A percentile compares a stretch with the other conserved stretches of the same genome.
Evolutionary conservation across 768 basidiomycete genomes (phyloP).

Genomic region (Daedaleopsis sinensis): DNA sequence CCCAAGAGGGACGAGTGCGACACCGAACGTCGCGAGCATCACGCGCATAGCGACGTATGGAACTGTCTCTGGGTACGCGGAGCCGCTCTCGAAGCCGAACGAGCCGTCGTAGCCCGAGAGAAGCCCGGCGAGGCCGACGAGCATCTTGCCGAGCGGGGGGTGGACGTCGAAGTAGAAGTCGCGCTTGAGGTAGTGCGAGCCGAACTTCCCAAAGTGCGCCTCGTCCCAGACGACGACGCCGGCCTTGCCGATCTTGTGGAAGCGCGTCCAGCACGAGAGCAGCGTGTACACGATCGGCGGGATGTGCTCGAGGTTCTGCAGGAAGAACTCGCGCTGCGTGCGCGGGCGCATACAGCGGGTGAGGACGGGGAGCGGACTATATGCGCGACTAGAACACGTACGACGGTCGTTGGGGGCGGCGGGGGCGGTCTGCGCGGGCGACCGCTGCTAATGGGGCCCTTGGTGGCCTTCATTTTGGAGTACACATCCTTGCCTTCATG

Average conservation of each 20-base stretch:
- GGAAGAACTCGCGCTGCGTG: conserved; percentile 68
- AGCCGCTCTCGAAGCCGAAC: conserved; percentile 95
- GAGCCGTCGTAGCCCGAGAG: conserved; percentile 89
- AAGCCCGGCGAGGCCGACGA: conserved; percentile 91
- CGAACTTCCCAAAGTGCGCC: conserved; percentile 99
- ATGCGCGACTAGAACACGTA: conserved; percentile 22
- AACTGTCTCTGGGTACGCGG: conserved; percentile 77
- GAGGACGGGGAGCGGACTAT: not conserved
- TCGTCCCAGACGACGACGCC: conserved; percentile 97
- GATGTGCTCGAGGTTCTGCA: conserved; percentile 80
- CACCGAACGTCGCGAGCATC: conserved; percentile 92
- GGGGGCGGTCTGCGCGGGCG: conserved; percentile 64
- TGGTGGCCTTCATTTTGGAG: conserved; percentile 42
- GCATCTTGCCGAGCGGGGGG: conserved; percentile 98
- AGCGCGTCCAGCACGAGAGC: conserved; percentile 93
- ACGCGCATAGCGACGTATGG: conserved; percentile 96
- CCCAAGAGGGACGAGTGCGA: conserved; percentile 91
- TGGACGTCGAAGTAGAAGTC: conserved; percentile 99
- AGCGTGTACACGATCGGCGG: conserved; percentile 87
- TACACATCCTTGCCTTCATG: conserved; percentile 73
- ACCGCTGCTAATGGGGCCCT: conserved; percentile 43
- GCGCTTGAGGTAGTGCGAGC: conserved; percentile 95
- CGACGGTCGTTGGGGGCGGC: conserved; percentile 61
- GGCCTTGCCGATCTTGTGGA: conserved; percentile 87
- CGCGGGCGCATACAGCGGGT: not conserved